These are phyloP conservation scores for Fusarium duplospermum DNA, from an alignment of 2,329 filamentous ascomycete species.

Conservation along the genomic window DNA sequence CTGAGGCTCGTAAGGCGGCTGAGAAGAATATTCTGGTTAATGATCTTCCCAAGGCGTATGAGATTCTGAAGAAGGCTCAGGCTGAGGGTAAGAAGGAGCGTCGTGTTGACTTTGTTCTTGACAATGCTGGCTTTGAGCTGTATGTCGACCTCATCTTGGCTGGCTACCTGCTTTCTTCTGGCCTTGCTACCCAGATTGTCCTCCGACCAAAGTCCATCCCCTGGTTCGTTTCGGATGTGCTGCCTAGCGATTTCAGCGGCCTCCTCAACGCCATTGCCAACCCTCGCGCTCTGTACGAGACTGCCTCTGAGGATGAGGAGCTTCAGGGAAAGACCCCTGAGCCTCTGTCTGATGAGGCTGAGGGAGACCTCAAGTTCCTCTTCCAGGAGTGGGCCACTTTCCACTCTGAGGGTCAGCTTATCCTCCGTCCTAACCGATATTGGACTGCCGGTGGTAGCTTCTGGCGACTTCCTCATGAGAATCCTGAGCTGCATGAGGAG, in stretches of 20 bases:
- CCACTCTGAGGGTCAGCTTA: constrained; percentile 85
- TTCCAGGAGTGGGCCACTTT: constrained; percentile 84
- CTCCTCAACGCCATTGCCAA: constrained; percentile 83
- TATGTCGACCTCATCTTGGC: constrained; percentile 95
- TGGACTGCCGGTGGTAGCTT: constrained; percentile 92
- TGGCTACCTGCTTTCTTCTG: constrained; percentile 86
- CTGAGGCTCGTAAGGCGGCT: constrained; percentile 83
- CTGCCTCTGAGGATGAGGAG: constrained; percentile 74
- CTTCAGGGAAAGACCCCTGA: constrained; percentile 67
- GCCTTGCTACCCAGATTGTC: constrained; percentile 86
- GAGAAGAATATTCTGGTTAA: constrained; percentile 95
- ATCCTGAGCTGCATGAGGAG: constrained; percentile 77
- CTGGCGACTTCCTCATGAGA: constrained; percentile 83
- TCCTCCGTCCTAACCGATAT: constrained; percentile 86
- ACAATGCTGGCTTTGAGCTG: constrained; percentile 97
- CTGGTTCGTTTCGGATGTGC: constrained; percentile 97
- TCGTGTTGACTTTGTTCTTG: constrained; percentile 92
- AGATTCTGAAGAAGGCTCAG: constrained; percentile 73
- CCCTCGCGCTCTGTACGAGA: constrained; percentile 83
- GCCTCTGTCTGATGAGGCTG: constrained; percentile 75
- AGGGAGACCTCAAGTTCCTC: constrained; percentile 76
- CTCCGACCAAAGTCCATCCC: constrained; percentile 95
- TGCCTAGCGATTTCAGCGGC: constrained; percentile 86
- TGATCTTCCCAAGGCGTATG: constrained; percentile 80
- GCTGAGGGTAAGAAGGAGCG: constrained; percentile 73